A percentile compares a stretch with the other conserved stretches of the same genome.
Conservation (phyloP, 495 filamentous ascomycete species). For the Lasiosphaeris hirsuta region DNA sequence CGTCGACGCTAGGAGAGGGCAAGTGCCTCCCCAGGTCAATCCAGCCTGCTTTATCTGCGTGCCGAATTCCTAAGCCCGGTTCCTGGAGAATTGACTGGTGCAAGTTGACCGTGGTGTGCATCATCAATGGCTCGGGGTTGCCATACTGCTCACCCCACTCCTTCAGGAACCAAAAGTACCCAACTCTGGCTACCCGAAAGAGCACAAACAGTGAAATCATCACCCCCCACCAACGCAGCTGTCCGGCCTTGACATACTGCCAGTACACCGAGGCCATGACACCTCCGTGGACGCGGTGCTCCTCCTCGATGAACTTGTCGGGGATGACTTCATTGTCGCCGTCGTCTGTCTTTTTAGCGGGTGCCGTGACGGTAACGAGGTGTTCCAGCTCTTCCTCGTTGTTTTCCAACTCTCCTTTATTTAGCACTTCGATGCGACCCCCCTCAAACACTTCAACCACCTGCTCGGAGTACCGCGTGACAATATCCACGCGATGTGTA, state of each 20-base stretch:
- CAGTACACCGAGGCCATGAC: conserved; percentile 73
- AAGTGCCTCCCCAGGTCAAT: conserved; percentile 48
- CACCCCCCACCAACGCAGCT: conserved; percentile 64
- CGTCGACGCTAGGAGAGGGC: conserved; percentile 62
- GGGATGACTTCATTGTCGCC: conserved; percentile 46
- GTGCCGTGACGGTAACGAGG: conserved; percentile 16
- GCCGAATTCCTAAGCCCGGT: conserved; percentile 5
- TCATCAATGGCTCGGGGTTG: conserved; percentile 11
- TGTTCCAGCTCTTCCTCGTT: conserved; percentile 25
- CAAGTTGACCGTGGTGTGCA: background rate
- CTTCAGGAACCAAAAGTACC: conserved; percentile 77
- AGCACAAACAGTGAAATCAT: conserved; percentile 56
- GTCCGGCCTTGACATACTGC: conserved; percentile 77
- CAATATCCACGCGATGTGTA: conserved; percentile 74
- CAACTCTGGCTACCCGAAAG: conserved; percentile 58
- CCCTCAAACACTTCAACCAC: conserved; percentile 59
- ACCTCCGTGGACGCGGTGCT: conserved; percentile 69
- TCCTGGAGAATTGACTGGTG: conserved; percentile 4
- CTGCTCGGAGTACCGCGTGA: conserved; percentile 61
- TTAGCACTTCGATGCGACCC: conserved; percentile 50
- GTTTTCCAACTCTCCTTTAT: conserved; percentile 27
- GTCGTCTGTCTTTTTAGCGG: conserved; percentile 25
- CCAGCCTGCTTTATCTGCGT: conserved; percentile 25
- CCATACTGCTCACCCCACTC: conserved; percentile 76
- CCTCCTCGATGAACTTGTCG: conserved; percentile 80